These are phyloP conservation scores for Rutstroemia sp. DNA, from an alignment of 2,329 filamentous ascomycete species.

Conservation along the genomic window DNA sequence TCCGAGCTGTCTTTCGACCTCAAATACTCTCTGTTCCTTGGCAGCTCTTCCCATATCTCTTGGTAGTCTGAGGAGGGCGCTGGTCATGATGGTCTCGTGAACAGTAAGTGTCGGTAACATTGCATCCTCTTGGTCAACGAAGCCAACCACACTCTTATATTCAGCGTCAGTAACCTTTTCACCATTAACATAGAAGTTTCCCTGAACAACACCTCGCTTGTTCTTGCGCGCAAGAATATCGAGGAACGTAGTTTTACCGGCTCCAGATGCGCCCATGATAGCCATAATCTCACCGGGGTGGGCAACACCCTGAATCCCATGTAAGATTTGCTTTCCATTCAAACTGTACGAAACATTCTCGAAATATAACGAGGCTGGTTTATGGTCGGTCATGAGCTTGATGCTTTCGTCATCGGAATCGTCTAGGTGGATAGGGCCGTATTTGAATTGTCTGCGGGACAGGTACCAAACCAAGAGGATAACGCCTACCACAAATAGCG, in stretches of 20 bases:
- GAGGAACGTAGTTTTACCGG: slow-evolving; percentile 93
- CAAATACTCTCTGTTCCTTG: slow-evolving; percentile 87
- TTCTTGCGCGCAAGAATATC: slow-evolving; percentile 96
- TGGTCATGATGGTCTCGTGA: slow-evolving; percentile 94
- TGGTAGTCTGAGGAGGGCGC: slow-evolving; percentile 84
- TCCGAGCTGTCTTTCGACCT: slow-evolving; percentile 92
- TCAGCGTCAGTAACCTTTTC: slow-evolving; percentile 79
- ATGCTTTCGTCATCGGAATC: slow-evolving; percentile 83
- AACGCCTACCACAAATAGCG: slow-evolving; percentile 81
- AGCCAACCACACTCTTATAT: slow-evolving; percentile 88
- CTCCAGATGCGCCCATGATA: slow-evolving; percentile 97
- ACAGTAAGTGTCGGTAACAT: slow-evolving; percentile 94
- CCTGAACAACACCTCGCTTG: slow-evolving; percentile 72
- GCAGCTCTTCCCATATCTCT: slow-evolving; percentile 77
- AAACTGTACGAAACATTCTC: slow-evolving; percentile 80
- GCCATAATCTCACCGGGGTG: slow-evolving; percentile 92
- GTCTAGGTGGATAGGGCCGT: slow-evolving; percentile 73
- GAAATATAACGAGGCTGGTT: slow-evolving; percentile 81
- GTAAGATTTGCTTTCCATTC: slow-evolving; percentile 81
- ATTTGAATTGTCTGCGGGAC: slow-evolving; percentile 62
- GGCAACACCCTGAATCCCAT: slow-evolving; percentile 75
- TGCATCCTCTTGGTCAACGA: slow-evolving; percentile 96
- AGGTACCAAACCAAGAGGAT: slow-evolving; percentile 84
- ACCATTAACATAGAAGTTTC: slow-evolving; percentile 88
- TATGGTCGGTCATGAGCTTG: slow-evolving; percentile 86